Conservation (phyloP, 2,329 filamentous ascomycete genomes). For the Aspergillus jensenii region DNA sequence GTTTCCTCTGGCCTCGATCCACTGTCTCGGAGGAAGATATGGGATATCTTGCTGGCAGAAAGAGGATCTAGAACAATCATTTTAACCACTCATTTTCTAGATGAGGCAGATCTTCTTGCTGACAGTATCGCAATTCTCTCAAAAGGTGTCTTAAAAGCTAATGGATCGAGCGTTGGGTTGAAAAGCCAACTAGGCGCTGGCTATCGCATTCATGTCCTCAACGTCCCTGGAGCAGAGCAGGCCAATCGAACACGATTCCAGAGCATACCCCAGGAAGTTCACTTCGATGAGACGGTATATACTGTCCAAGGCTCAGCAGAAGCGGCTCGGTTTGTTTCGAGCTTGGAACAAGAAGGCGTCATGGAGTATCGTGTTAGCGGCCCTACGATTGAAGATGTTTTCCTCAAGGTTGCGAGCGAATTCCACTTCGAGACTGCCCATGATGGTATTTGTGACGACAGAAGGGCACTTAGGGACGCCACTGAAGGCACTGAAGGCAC, state of each 20-base stretch:
- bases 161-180: conserved; percentile 81
- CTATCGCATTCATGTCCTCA: conserved; percentile 76
- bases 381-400: conserved; percentile 90
- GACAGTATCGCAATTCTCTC: conserved; percentile 88
- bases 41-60: conserved; percentile 88
- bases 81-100: conserved; percentile 88
- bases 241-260: conserved; percentile 51
- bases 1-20: conserved; percentile 88
- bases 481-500: conserved; percentile 13
- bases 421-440: conserved; percentile 44
- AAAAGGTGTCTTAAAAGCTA: conserved; percentile 75
- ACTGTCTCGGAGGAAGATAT: conserved; percentile 81
- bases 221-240: conserved; percentile 51
- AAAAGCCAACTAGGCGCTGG: conserved; percentile 81
- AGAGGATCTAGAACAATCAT: conserved; percentile 79
- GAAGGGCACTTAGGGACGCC: not conserved
- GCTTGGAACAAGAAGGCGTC: conserved; percentile 66
- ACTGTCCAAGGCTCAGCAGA: conserved; percentile 67
- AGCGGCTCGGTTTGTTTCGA: conserved; percentile 69
- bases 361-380: conserved; percentile 81
- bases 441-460: conserved; percentile 13
- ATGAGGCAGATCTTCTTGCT: conserved; percentile 85
- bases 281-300: conserved; percentile 73
- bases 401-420: conserved; percentile 81
- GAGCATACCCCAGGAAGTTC: conserved; percentile 57